These are phyloP conservation scores for Pinus albicaulis DNA, from an alignment of 75 land plant genomes.

Conservation along the genomic window DNA sequence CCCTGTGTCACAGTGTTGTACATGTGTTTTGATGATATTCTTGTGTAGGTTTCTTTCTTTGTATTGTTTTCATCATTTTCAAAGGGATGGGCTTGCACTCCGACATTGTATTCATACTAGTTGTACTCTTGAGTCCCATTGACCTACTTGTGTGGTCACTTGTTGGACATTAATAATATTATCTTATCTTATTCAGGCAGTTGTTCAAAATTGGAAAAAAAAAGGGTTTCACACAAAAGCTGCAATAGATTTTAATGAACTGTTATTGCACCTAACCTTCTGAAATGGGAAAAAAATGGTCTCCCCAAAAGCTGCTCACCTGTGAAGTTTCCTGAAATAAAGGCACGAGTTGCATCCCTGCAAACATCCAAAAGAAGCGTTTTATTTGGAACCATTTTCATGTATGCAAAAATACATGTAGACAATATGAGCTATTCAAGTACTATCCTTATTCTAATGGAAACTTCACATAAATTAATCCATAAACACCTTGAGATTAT, in stretches of 20 bases:
- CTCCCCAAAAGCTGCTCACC: conserved; percentile 32
- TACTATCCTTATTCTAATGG: background rate
- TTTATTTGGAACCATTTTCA: background rate
- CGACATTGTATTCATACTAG: too few species aligned
- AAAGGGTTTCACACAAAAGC: background rate
- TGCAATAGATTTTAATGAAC: background rate
- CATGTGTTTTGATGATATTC: too few species aligned
- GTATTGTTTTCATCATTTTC: too few species aligned
- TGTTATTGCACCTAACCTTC: background rate
- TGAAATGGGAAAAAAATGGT: background rate
- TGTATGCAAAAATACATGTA: background rate
- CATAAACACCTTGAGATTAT: background rate
- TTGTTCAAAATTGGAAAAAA: background rate
- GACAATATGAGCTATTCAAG: background rate
- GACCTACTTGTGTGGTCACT: too few species aligned
- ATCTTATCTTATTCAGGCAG: too few species aligned
- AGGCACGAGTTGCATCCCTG: conserved; percentile 98
- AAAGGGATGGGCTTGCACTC: too few species aligned
- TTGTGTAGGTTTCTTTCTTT: too few species aligned
- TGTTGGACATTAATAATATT: too few species aligned
- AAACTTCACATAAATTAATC: background rate
- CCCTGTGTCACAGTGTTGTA: too few species aligned
- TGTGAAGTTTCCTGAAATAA: conserved; percentile 96
- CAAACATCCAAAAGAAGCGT: background rate
- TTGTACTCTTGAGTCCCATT: too few species aligned